Percentiles rank a stretch among this genome's conserved stretches.
phyloP scores from a whole-genome alignment of 179 eudicot species.

The Gypsophila paniculata region DNA sequence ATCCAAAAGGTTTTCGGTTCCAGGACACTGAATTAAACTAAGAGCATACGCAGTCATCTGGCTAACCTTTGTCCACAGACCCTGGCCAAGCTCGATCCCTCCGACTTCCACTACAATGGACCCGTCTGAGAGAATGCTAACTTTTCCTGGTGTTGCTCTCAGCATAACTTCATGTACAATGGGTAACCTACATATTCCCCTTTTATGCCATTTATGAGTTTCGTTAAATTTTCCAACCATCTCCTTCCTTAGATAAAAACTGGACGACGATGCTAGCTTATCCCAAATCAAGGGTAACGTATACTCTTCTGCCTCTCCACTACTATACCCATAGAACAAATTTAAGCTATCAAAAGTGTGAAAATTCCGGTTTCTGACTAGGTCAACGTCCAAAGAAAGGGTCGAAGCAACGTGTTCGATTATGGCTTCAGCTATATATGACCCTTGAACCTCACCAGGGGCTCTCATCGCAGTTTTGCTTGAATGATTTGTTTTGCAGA shows the following conservation, averaged over 20 bases:
- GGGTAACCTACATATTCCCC: conserved; percentile 72
- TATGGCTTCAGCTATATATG: conserved; percentile 77
- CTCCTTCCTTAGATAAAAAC: conserved; percentile 37
- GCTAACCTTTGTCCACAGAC: conserved; percentile 93
- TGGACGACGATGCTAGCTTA: conserved; percentile 52
- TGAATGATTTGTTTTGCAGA: conserved; percentile 76
- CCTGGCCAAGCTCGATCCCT: conserved; percentile 92
- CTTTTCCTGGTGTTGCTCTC: conserved; percentile 79
- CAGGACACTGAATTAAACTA: conserved; percentile 49
- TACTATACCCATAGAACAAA: conserved; percentile 40
- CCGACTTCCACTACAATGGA: conserved; percentile 89
- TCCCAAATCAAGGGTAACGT: conserved; percentile 72
- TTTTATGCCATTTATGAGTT: conserved; percentile 58
- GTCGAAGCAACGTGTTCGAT: conserved; percentile 74
- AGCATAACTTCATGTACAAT: conserved; percentile 42
- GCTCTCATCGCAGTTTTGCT: conserved; percentile 83
- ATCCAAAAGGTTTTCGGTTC: conserved; percentile 57
- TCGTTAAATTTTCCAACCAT: conserved; percentile 42
- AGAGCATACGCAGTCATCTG: conserved; percentile 82
- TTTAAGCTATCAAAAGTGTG: conserved; percentile 62
- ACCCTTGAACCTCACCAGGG: conserved; percentile 81
- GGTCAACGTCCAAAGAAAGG: conserved; percentile 61
- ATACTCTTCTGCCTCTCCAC: conserved; percentile 62
- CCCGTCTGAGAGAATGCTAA: conserved; percentile 76
- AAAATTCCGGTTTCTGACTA: conserved; percentile 52